A percentile compares a stretch with the other conserved stretches of the same genome.
These are phyloP conservation scores for Boechera divaricarpa DNA, from an alignment of 345 rosid genomes.

Conservation along the genomic window DNA sequence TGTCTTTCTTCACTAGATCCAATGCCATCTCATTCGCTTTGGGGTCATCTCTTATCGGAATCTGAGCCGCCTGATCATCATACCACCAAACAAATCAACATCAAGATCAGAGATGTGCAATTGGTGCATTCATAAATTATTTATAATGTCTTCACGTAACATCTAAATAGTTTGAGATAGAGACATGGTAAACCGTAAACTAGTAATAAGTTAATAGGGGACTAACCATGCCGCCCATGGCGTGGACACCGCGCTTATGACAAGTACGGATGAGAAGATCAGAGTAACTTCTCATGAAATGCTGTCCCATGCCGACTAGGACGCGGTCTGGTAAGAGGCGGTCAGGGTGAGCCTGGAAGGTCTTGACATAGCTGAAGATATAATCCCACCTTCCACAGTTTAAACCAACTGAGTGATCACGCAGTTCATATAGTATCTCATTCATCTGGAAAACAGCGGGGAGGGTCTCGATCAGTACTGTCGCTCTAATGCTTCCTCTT, in stretches of 20 bases:
- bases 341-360: conserved; percentile 85
- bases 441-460: conserved; percentile 97
- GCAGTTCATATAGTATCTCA: conserved; percentile 83
- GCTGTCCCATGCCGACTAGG: conserved; percentile 87
- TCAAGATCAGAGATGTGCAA: background rate
- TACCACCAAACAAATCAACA: conserved; percentile 20
- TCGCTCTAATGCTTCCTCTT: conserved; percentile 85
- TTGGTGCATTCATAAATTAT: background rate
- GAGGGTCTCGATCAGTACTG: conserved; percentile 85
- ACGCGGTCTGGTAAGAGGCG: conserved; percentile 82
- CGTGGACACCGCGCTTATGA: conserved; percentile 86
- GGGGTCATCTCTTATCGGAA: conserved; percentile 83
- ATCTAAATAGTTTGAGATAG: background rate
- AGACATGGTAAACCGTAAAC: too few species aligned
- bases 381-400: conserved; percentile 98
- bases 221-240: conserved; percentile 97
- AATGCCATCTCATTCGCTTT: conserved; percentile 82
- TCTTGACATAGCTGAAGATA: conserved; percentile 93
- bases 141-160: background rate
- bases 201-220: conserved; percentile 1
- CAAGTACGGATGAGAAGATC: conserved; percentile 90
- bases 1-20: conserved; percentile 86
- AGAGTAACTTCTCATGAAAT: conserved; percentile 93
- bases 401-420: conserved; percentile 84
- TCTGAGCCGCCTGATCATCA: conserved; percentile 84